Conservation (phyloP, 2,329 filamentous ascomycete genomes). For the Fusarium sp. region DNA sequence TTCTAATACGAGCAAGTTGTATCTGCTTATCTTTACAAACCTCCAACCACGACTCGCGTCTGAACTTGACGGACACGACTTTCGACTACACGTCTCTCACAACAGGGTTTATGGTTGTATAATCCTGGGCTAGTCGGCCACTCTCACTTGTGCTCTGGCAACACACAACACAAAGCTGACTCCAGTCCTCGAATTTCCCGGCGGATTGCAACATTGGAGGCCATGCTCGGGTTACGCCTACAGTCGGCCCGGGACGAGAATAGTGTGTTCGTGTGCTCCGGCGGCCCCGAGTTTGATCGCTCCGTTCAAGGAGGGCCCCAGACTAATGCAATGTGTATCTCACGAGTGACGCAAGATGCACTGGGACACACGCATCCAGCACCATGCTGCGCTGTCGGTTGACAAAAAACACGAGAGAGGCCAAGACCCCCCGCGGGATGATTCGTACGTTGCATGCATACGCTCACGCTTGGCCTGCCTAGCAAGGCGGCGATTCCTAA, state of each 20-base stretch:
- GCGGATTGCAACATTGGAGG: background rate
- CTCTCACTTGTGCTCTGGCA: background rate
- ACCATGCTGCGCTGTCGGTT: background rate
- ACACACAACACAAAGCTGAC: background rate
- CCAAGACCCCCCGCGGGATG: conserved; percentile 1
- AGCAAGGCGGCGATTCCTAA: conserved; percentile 19
- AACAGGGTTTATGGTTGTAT: background rate
- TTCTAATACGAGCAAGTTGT: background rate
- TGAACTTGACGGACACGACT: background rate
- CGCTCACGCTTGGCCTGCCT: conserved; percentile 24
- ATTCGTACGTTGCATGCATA: conserved; percentile 6
- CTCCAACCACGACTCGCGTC: background rate
- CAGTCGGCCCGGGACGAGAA: conserved; percentile 26
- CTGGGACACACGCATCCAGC: background rate
- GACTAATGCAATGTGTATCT: conserved; percentile 4
- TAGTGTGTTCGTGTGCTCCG: conserved; percentile 15
- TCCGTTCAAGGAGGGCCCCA: background rate
- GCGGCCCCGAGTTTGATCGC: conserved; percentile 8
- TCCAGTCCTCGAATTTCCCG: conserved; percentile 7
- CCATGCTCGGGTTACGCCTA: background rate
- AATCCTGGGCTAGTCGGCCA: background rate
- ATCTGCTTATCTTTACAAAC: background rate
- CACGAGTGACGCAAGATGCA: background rate
- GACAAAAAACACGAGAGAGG: background rate
- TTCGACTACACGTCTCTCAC: background rate